Percentiles rank a stretch among this genome's conserved stretches.
Evolutionary conservation across 2,329 filamentous ascomycete genomes (phyloP).

Genomic region (Coleophoma crateriformis): DNA sequence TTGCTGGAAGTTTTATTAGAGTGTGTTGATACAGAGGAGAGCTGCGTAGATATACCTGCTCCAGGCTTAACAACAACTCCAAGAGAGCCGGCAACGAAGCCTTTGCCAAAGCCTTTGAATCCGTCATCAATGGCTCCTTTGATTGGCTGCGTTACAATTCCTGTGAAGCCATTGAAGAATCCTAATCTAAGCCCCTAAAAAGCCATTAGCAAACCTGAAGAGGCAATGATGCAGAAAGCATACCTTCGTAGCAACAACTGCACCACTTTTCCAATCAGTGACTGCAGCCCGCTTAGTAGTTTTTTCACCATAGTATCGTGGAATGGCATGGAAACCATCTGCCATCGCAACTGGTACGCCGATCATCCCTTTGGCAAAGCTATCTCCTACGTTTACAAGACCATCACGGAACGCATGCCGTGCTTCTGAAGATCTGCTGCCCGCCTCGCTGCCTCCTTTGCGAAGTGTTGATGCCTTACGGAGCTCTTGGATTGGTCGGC

Average conservation of each 20-base stretch:
- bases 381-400: constrained; percentile 32
- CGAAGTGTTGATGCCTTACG: not conserved
- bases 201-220: not conserved
- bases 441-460: not conserved
- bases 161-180: not conserved
- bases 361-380: constrained; percentile 32
- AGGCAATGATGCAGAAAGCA: not conserved
- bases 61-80: not conserved
- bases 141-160: not conserved
- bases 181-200: not conserved
- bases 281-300: constrained; percentile 74
- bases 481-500: not conserved
- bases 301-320: constrained; percentile 63
- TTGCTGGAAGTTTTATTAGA: not conserved
- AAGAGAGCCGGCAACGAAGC: not conserved
- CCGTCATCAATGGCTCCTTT: not conserved
- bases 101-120: not conserved
- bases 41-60: not conserved
- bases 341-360: constrained; percentile 41
- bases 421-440: not conserved
- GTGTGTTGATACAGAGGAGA: too few species aligned
- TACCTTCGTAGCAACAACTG: constrained; percentile 53
- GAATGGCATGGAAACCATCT: constrained; percentile 47
- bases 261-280: constrained; percentile 65
- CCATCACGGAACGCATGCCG: constrained; percentile 6